A percentile compares a stretch with the other conserved stretches of the same genome.
phyloP scores from a whole-genome alignment of 2,329 filamentous ascomycete genomes.

The Claviceps sp. region DNA sequence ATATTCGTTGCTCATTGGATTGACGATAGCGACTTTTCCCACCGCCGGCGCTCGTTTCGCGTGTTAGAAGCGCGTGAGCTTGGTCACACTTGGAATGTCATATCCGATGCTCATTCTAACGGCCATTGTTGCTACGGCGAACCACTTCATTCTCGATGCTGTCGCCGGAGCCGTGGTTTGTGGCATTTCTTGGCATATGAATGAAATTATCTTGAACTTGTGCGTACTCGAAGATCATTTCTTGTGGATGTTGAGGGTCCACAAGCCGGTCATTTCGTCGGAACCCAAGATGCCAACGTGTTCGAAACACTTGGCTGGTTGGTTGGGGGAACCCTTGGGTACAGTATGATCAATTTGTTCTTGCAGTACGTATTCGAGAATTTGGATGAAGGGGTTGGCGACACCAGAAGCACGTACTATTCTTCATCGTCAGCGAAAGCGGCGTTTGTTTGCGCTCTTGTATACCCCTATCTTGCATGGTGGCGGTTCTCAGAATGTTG shows the following conservation, averaged over 20 bases:
- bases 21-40: conserved; percentile 55
- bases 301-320: conserved; percentile 16
- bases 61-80: conserved; percentile 34
- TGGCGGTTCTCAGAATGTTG: not conserved
- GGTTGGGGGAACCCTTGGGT: not conserved
- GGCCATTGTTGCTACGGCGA: conserved; percentile 58
- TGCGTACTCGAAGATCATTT: conserved; percentile 56
- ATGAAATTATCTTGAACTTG: conserved; percentile 45
- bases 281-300: conserved; percentile 24
- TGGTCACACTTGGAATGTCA: conserved; percentile 37
- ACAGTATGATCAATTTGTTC: not conserved
- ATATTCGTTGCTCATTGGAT: conserved; percentile 58
- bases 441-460: not conserved
- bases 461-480: not conserved
- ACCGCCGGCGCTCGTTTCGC: conserved; percentile 39
- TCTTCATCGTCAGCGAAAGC: not conserved
- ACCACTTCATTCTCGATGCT: conserved; percentile 61
- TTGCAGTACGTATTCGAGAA: not conserved
- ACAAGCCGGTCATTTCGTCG: conserved; percentile 42
- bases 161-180: conserved; percentile 56
- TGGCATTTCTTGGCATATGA: conserved; percentile 46
- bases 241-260: conserved; percentile 46
- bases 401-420: not conserved
- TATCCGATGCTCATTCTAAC: conserved; percentile 54
- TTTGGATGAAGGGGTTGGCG: not conserved